Evolutionary conservation across 2,329 filamentous ascomycete genomes (phyloP), one percentile per base, ranked within the genome.

Genomic region (Setomelanomma holmii): DNA sequence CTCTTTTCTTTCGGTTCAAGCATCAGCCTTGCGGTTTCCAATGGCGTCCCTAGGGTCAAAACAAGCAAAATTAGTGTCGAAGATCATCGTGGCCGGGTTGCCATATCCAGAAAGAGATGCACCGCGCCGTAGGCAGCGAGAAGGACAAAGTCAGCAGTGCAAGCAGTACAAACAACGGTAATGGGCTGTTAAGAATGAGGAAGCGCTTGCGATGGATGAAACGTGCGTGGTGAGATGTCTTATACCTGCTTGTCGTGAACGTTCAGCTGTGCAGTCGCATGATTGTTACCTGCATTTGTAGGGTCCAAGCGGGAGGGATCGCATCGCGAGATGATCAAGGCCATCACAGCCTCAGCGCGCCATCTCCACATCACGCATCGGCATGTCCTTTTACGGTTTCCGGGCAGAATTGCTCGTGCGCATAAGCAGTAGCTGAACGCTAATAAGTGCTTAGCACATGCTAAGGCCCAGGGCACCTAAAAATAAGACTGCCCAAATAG

Each of bases 231-330:
- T 14, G 14, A 30, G 27, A 30, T 10, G 27, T 30, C 27, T 30
- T 6, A 2, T 10, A 6, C 14, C 21, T 20, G 36, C n/a, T 21
- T 20, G 36, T 40, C 14, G 17, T 20, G 19, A 40, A 12, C 4
- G 39, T 5, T 23, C 12, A 24, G 20, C 39, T 16, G 21, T 14
- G 17, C 19, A 20, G n/a, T 23, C 20, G 39, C 39, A 24, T 41
- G 39, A 41, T 14, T 5, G 10, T 41, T 24, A 41, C 27, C 39
- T 12, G 82, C 78, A 30, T 43, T 33, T 44, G 30, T 34, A 12
- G 27, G 22, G 22, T 36, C 20, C 11, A 41, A 41, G 20, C n/a
- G 21, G 21, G n/a, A 30, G 14, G 27, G 27, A 30, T 30, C 5
- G 11, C n/a, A 8, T n/a, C 20, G 27, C n/a, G 21, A 36, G n/a